phyloP scores from a whole-genome alignment of 176 grass and related monocot genomes.

The Carex parvula region DNA sequence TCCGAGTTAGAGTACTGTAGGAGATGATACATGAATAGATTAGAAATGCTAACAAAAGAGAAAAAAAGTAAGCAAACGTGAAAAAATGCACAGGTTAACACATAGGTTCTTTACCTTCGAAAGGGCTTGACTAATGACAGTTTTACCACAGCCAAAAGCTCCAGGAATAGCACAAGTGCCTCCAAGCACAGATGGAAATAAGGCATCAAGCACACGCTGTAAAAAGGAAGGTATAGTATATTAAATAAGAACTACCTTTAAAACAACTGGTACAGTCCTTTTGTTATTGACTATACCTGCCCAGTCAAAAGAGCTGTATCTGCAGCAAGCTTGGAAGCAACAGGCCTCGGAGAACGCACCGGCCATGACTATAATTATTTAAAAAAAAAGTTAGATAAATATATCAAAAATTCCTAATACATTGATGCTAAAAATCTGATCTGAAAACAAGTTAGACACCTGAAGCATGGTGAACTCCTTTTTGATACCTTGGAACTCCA shows the following conservation, averaged over 20 bases:
- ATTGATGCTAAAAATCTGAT: background rate
- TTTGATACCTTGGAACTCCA: constrained; percentile 86
- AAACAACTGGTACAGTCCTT: background rate
- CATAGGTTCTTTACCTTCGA: constrained; percentile 57
- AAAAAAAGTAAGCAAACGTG: background rate
- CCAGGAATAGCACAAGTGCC: constrained; percentile 90
- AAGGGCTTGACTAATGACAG: constrained; percentile 96
- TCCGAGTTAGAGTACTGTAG: constrained; percentile 87
- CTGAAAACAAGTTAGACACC: constrained; percentile 34
- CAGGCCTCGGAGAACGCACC: constrained; percentile 81
- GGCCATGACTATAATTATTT: constrained; percentile 58
- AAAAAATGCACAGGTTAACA: constrained; percentile 1
- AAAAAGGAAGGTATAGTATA: constrained; percentile 26
- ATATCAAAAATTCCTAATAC: constrained; percentile 7
- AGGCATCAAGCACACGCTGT: constrained; percentile 84
- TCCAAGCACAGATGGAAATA: constrained; percentile 89
- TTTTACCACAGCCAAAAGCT: constrained; percentile 95
- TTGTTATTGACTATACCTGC: constrained; percentile 42
- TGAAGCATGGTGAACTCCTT: constrained; percentile 78
- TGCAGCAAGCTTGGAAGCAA: constrained; percentile 69
- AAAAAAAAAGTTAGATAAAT: constrained; percentile 24
- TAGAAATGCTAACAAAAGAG: constrained; percentile 3
- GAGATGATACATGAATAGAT: constrained; percentile 17
- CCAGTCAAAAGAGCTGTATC: constrained; percentile 83
- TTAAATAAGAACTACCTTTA: constrained; percentile 10